Evolutionary conservation across 441 rosid species (phyloP).

Genomic region (Populus trichocarpa): DNA sequence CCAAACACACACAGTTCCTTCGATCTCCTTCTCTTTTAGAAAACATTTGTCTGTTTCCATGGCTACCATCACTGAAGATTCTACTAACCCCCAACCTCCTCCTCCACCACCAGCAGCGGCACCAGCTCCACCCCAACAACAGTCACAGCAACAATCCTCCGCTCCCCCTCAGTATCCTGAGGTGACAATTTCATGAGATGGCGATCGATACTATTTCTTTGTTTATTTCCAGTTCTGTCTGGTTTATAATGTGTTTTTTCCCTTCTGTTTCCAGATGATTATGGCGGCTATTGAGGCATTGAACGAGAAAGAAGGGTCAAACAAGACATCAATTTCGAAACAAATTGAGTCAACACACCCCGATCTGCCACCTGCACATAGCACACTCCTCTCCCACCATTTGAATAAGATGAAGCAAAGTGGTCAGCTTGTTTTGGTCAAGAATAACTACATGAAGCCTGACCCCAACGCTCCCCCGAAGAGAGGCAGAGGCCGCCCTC

Average conservation of each 20-base stretch:
- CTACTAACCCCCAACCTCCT: slow-evolving; percentile 5
- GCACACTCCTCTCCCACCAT: slow-evolving; percentile 52
- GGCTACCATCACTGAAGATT: slow-evolving; percentile 23
- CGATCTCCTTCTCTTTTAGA: not conserved
- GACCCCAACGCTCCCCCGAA: slow-evolving; percentile 61
- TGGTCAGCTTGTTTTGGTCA: slow-evolving; percentile 52
- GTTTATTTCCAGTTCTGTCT: not conserved
- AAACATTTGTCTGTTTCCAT: not conserved
- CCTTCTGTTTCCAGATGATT: slow-evolving; percentile 44
- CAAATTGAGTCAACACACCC: slow-evolving; percentile 53
- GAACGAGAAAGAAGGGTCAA: slow-evolving; percentile 44
- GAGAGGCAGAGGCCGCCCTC: slow-evolving; percentile 89
- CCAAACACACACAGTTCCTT: slow-evolving; percentile 17
- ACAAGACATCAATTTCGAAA: slow-evolving; percentile 48
- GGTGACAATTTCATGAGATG: slow-evolving; percentile 17
- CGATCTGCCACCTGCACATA: slow-evolving; percentile 55
- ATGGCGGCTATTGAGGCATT: slow-evolving; percentile 64
- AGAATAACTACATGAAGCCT: slow-evolving; percentile 66
- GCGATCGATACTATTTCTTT: not conserved
- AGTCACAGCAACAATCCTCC: slow-evolving; percentile 1
- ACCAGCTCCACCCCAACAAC: slow-evolving; percentile 6
- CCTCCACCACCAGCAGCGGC: not conserved
- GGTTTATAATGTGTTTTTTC: not conserved
- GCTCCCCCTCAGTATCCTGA: slow-evolving; percentile 35
- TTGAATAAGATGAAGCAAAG: slow-evolving; percentile 54